Percentiles rank a stretch among this genome's conserved stretches.
Evolutionary conservation across 2,329 filamentous ascomycete genomes (phyloP).

Genomic region (Byssochlamys sp.): DNA sequence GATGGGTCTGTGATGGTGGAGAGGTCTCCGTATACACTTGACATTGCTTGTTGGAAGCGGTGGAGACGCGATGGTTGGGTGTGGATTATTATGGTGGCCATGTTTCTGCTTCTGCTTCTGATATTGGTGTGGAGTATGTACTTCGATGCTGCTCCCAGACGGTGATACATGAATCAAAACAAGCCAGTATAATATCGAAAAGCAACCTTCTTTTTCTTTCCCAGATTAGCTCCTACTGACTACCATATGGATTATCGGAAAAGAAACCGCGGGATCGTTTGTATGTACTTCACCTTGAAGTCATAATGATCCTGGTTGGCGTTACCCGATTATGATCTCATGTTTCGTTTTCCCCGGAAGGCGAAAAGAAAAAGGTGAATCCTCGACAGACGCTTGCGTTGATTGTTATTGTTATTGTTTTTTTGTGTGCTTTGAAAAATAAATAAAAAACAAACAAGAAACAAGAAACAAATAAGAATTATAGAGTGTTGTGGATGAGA

Average conservation of each 20-base stretch:
- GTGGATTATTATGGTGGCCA: constrained; percentile 3
- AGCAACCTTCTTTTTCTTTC: neutral
- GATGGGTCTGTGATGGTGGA: constrained; percentile 19
- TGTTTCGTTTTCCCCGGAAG: constrained; percentile 1
- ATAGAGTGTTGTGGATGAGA: neutral
- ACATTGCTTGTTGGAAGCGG: constrained; percentile 28
- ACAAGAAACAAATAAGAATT: neutral
- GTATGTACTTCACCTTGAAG: constrained; percentile 12
- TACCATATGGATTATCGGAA: neutral
- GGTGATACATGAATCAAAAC: neutral
- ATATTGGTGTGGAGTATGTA: neutral
- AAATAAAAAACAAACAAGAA: neutral
- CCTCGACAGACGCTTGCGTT: neutral
- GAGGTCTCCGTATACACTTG: constrained; percentile 33
- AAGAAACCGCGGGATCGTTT: neutral
- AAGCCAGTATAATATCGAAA: neutral
- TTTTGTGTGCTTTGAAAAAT: no score
- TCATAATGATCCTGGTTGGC: constrained; percentile 19
- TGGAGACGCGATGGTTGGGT: constrained; percentile 16
- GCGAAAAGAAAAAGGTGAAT: neutral
- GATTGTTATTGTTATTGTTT: neutral
- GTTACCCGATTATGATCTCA: constrained; percentile 14
- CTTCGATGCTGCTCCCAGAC: neutral
- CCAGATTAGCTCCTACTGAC: no score
- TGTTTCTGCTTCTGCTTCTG: neutral